Evolutionary conservation across 2,329 filamentous ascomycete species (phyloP), one percentile per base, ranked within the genome.

Genomic region (Aspergillus fumigatiaffinis): DNA sequence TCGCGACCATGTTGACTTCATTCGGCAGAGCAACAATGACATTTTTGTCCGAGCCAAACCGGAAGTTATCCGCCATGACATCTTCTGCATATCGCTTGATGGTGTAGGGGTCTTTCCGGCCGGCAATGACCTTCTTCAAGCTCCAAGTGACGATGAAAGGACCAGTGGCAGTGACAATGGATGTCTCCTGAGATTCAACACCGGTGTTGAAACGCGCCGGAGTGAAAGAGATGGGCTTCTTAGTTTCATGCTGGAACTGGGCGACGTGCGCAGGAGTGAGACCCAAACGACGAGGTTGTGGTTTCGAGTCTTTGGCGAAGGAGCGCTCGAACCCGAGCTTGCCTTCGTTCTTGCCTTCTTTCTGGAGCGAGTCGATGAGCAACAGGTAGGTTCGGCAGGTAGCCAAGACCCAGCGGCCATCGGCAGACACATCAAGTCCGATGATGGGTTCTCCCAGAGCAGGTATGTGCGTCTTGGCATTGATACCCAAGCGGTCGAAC

Each of bases 21-120:
- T 99, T 96, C 2, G 94, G 92, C 62, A 99, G 79, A 0, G 94
- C 94, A 38, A 99, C 93, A 68, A 99, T 96, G 67, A 99, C 91
- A 68, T 97, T 97, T 84, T 96, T 96, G 75, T 99, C 94, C 4
- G 88, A 92, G 50, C 93, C 93, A 69, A 92, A 99, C 68, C 94
- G 92, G 86, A 99, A 99, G 73, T 99, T 96, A 73, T 99, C 94
- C 3, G 94, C 94, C 81, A 95, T 97, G 71, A 99, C 92, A 62
- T 96, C 89, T 68, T 99, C 94, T 0, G 86, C 84, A 72, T 99
- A 99, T 17, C 94, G 88, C 82, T 97, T 97, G 82, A 99, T 97
- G 66, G 87, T 90, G 78, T 99, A 99, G 0, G 93, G 89, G 58
- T 94, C 89, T 75, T 92, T 94, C 63, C 84, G 84, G 53, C 90